phyloP scores from a whole-genome alignment of 2,329 filamentous ascomycete species.

The Hypoxylon sp. region DNA sequence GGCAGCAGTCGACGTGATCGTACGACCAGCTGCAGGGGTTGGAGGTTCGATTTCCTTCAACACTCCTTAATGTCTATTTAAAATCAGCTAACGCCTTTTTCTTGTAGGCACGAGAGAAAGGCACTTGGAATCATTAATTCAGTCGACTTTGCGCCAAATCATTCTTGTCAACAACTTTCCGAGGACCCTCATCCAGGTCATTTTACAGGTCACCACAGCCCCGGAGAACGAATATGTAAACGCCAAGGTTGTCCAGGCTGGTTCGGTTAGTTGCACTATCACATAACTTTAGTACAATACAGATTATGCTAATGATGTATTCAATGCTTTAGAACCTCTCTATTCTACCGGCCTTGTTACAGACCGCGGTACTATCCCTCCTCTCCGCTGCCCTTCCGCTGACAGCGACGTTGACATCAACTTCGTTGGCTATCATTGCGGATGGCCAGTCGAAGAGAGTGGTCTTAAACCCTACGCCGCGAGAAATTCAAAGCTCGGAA shows the following conservation, averaged over 20 bases:
- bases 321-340: constrained; percentile 73
- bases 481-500: constrained; percentile 71
- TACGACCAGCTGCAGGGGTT: constrained; percentile 86
- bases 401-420: constrained; percentile 76
- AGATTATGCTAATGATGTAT: constrained; percentile 42
- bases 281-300: constrained; percentile 13
- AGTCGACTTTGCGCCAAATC: constrained; percentile 78
- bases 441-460: constrained; percentile 59
- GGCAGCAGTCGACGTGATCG: constrained; percentile 88
- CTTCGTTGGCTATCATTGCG: constrained; percentile 70
- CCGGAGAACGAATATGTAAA: constrained; percentile 76
- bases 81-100: constrained; percentile 39
- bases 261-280: constrained; percentile 64
- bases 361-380: constrained; percentile 82
- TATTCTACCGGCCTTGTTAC: constrained; percentile 84
- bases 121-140: constrained; percentile 83
- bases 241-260: constrained; percentile 70
- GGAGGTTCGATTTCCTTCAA: constrained; percentile 69
- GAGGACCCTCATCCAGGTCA: constrained; percentile 82
- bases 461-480: constrained; percentile 71
- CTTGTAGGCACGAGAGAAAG: constrained; percentile 76
- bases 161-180: constrained; percentile 82
- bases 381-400: constrained; percentile 87
- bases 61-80: constrained; percentile 23
- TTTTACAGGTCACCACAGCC: constrained; percentile 79